phyloP scores from a whole-genome alignment of 495 filamentous ascomycete species.

The Penicillium steckii region DNA sequence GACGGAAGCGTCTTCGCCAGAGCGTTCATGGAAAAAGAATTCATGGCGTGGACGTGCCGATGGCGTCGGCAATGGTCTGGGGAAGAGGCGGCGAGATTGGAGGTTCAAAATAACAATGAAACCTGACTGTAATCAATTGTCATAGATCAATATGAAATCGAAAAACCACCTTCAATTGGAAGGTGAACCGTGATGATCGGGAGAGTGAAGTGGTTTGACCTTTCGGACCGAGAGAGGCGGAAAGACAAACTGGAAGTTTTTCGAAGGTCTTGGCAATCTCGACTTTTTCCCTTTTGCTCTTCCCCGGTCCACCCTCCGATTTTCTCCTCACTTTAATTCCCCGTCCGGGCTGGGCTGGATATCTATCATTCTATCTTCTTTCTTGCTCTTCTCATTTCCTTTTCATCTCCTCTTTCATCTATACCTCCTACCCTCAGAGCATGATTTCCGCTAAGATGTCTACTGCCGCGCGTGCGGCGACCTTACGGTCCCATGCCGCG shows the following conservation, averaged over 20 bases:
- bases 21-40: conserved; percentile 33
- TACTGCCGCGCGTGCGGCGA: conserved; percentile 42
- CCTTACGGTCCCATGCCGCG: conserved; percentile 35
- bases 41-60: conserved; percentile 30
- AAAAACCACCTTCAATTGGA: too few species aligned
- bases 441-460: conserved; percentile 47
- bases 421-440: conserved; percentile 20
- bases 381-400: conserved; percentile 1
- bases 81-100: background rate
- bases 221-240: conserved; percentile 34
- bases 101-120: background rate
- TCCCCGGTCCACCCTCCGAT: conserved; percentile 22
- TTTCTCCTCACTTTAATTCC: conserved; percentile 28
- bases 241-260: conserved; percentile 46
- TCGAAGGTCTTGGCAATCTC: conserved; percentile 43
- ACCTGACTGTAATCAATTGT: background rate
- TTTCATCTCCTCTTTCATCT: background rate
- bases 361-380: background rate
- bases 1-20: conserved; percentile 37
- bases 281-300: conserved; percentile 42
- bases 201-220: background rate
- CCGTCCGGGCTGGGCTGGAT: conserved; percentile 29
- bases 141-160: too few species aligned
- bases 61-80: conserved; percentile 5
- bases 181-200: too few species aligned